Evolutionary conservation across 371 early-diverging fungal genomes (phyloP).

Genomic region (Mucor saturninus): DNA sequence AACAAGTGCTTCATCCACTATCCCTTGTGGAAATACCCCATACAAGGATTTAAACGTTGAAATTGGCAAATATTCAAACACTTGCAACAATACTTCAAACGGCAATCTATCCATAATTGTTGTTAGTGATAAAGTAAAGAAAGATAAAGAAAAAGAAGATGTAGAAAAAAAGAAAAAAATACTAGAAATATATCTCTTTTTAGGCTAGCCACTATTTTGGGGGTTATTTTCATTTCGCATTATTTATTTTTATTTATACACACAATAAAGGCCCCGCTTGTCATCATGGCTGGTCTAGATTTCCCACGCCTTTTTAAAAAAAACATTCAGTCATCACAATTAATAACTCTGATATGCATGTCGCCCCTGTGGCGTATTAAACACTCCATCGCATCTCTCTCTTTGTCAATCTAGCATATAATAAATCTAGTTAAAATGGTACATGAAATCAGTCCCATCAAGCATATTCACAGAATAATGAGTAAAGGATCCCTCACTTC

Average conservation of each 20-base stretch:
- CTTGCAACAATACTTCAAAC: slow-evolving; percentile 39
- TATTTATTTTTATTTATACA: neutral
- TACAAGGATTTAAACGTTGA: slow-evolving; percentile 32
- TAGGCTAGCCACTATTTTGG: neutral
- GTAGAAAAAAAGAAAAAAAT: neutral
- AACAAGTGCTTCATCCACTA: slow-evolving; percentile 43
- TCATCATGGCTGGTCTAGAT: neutral
- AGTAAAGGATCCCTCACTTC: too few relatives aligned
- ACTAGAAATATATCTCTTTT: neutral
- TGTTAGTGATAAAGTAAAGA: neutral
- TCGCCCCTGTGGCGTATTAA: too few relatives aligned
- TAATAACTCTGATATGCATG: neutral
- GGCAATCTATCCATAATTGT: slow-evolving; percentile 31
- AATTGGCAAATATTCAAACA: slow-evolving; percentile 38
- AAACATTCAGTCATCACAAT: slow-evolving; percentile 1
- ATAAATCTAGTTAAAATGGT: too few relatives aligned
- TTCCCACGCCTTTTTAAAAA: slow-evolving; percentile 1
- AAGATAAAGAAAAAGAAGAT: slow-evolving; percentile 27
- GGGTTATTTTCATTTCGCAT: neutral
- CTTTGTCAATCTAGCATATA: too few relatives aligned
- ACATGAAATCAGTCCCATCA: too few relatives aligned
- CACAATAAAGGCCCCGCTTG: slow-evolving; percentile 5
- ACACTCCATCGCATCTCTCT: too few relatives aligned
- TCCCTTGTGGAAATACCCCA: slow-evolving; percentile 28
- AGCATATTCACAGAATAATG: too few relatives aligned